Base-by-base conservation (phyloP, 2,329 filamentous ascomycete genomes). In the Verticillium nubilum region DNA sequence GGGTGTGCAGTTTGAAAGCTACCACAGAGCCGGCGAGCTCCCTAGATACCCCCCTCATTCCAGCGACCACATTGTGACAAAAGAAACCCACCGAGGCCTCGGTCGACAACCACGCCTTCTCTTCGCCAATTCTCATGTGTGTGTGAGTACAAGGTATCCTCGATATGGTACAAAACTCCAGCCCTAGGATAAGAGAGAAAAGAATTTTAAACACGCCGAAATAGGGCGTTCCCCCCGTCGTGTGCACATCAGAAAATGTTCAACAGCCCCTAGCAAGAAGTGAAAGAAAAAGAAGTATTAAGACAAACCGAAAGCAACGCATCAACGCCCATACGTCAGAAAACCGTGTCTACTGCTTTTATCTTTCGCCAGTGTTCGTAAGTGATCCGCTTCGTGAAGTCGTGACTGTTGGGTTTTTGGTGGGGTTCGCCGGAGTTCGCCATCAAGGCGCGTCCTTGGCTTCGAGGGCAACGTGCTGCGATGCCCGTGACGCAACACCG, bases 351-450 rank as follows among this genome's bases (percentile, higher is more conserved):
- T 42, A 54, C 17, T 23, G 37, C 25, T 47, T 42, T 53, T 47
- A 50, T 10, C 52, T 6, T n/a, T 35, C n/a, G 60, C 54, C 60
- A 25, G 35, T 35, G 23, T 62, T 59, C 4, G 37, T 50, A 15
- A 62, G 47, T 37, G 56, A 59, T 37, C 58, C 26, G 33, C 56
- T 35, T 15, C 57, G 56, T 29, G 58, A 53, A 9, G 61, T 56
- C 15, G 58, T 59, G 26, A 62, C 26, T 15, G 56, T 60, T 25
- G 61, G 57, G n/a, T 28, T 29, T 23, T 42, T 56, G 13, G n/a
- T n/a, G n/a, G n/a, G n/a, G n/a, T n/a, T n/a, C n/a, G n/a, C n/a
- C n/a, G n/a, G 29, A 33, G 31, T 53, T 59, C 4, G 58, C 42
- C 42, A 23, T 47, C 19, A 47, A 19, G n/a, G 42, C 42, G 42